These are phyloP conservation scores for Endotrypanum monterogeii DNA, from an alignment of 208 protist genomes.

Conservation along the genomic window DNA sequence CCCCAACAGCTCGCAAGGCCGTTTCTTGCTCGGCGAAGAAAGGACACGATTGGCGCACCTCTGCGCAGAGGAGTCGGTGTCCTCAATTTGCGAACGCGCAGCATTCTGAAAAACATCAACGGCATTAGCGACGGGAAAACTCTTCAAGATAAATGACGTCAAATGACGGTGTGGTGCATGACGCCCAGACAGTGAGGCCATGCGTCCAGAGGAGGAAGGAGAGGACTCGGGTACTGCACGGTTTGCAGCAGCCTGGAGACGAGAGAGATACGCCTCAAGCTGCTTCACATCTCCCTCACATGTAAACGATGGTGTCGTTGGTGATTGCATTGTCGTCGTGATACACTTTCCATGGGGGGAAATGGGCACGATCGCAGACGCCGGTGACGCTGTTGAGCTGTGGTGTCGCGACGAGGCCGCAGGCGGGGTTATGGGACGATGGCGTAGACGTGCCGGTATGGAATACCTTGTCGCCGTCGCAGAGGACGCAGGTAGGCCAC, in stretches of 20 bases:
- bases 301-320: not conserved
- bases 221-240: not conserved
- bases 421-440: not conserved
- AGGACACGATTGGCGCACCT: not conserved
- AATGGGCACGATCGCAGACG: not conserved
- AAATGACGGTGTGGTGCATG: not conserved
- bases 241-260: slow-evolving; percentile 4
- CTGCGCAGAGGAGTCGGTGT: not conserved
- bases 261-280: slow-evolving; percentile 3
- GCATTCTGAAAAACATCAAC: not conserved
- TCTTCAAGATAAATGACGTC: not conserved
- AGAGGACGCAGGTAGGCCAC: not conserved
- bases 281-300: not conserved
- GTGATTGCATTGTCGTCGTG: not conserved
- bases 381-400: not conserved
- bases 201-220: not conserved
- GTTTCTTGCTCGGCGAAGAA: not conserved
- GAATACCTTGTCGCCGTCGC: not conserved
- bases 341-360: not conserved
- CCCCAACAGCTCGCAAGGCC: not conserved
- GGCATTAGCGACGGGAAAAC: not conserved
- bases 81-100: not conserved
- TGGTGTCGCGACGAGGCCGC: not conserved
- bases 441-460: not conserved
- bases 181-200: not conserved